phyloP scores from a whole-genome alignment of 2,329 filamentous ascomycete genomes.

The Gyromitra esculenta region DNA sequence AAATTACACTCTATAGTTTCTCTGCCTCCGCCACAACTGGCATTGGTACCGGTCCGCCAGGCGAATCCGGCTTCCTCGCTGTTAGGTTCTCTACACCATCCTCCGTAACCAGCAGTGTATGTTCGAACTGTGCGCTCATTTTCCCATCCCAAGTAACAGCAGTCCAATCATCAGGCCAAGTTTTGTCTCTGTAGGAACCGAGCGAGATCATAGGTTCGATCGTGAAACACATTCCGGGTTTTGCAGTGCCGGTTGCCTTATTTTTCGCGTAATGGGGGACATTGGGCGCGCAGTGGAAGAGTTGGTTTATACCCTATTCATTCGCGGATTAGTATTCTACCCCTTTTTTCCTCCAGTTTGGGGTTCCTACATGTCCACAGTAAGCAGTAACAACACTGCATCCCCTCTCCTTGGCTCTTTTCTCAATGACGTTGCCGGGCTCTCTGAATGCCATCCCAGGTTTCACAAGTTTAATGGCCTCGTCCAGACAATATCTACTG shows the following conservation, averaged over 20 bases:
- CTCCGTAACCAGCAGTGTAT: conserved; percentile 84
- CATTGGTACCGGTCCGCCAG: conserved; percentile 76
- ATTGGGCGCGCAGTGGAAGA: conserved; percentile 94
- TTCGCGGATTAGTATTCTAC: neutral
- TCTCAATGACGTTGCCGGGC: conserved; percentile 94
- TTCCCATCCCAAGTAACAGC: conserved; percentile 91
- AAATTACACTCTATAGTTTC: conserved; percentile 17
- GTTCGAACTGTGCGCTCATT: conserved; percentile 91
- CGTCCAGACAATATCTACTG: conserved; percentile 86
- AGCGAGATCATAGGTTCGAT: conserved; percentile 99
- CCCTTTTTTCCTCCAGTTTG: conserved; percentile 59
- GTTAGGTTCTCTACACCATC: conserved; percentile 84
- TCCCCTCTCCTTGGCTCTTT: conserved; percentile 83
- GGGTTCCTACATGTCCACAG: conserved; percentile 77
- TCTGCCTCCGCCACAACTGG: conserved; percentile 59
- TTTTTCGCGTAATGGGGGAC: conserved; percentile 98
- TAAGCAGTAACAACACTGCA: conserved; percentile 96
- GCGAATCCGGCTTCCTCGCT: conserved; percentile 75
- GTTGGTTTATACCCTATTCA: conserved; percentile 72
- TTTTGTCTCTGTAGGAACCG: conserved; percentile 89
- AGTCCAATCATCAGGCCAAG: conserved; percentile 99
- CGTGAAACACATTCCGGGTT: conserved; percentile 97
- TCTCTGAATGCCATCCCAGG: conserved; percentile 92
- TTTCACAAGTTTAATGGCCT: conserved; percentile 90
- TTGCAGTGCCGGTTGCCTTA: conserved; percentile 92